Evolutionary conservation across 2,329 filamentous ascomycete genomes (phyloP).

Genomic region (Epichloe sibirici): DNA sequence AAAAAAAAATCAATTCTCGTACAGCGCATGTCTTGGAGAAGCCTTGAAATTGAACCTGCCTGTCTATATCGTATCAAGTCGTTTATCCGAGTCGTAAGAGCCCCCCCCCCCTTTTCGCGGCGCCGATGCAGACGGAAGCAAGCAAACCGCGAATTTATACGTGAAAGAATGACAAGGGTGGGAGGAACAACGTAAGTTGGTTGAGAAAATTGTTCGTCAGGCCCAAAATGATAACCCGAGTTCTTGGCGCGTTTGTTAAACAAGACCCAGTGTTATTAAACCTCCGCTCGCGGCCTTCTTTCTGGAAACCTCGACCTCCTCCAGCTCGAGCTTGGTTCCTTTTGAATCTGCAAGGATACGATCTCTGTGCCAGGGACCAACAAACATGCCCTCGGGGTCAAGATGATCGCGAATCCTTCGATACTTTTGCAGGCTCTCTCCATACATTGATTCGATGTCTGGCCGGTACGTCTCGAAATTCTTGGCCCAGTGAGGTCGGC

Average conservation of each 20-base stretch:
- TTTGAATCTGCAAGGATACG: slow-evolving; percentile 37
- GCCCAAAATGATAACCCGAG: too few relatives aligned
- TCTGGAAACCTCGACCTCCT: slow-evolving; percentile 23
- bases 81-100: too few relatives aligned
- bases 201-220: too few relatives aligned
- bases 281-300: slow-evolving; percentile 14
- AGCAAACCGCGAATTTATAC: too few relatives aligned
- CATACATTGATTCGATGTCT: slow-evolving; percentile 58
- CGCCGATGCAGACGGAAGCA: too few relatives aligned
- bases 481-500: slow-evolving; percentile 84
- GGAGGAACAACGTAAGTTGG: too few relatives aligned
- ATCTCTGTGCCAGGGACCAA: slow-evolving; percentile 79
- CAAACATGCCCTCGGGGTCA: slow-evolving; percentile 76
- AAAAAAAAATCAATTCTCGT: too few relatives aligned
- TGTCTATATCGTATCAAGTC: too few relatives aligned
- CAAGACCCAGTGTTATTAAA: slow-evolving; percentile 11
- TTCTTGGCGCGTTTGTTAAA: neutral
- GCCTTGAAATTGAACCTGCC: too few relatives aligned
- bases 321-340: slow-evolving; percentile 21
- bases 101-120: too few relatives aligned
- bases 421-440: slow-evolving; percentile 53
- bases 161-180: too few relatives aligned
- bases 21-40: too few relatives aligned
- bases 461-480: slow-evolving; percentile 57
- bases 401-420: slow-evolving; percentile 53